These are phyloP conservation scores for Yarrowia phangngaensis DNA, from an alignment of 805 yeast species.

Conservation along the genomic window DNA sequence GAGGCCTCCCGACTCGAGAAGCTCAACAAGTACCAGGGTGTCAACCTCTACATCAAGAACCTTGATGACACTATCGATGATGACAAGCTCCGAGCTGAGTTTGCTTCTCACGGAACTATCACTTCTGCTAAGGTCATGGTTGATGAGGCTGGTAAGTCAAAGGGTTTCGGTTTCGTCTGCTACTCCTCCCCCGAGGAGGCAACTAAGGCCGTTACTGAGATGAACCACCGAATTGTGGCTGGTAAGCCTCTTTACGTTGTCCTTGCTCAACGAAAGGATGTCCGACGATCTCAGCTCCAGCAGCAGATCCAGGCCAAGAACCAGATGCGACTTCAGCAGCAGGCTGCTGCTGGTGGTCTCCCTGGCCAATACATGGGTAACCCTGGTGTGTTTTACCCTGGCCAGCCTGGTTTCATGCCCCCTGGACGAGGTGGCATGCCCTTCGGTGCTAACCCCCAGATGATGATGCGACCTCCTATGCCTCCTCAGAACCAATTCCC, in stretches of 20 bases:
- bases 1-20: slow-evolving; percentile 90
- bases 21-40: slow-evolving; percentile 92
- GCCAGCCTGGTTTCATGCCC: slow-evolving; percentile 77
- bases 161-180: slow-evolving; percentile 98
- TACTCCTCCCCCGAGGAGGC: slow-evolving; percentile 98
- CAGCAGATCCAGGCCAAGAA: slow-evolving; percentile 98
- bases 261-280: slow-evolving; percentile 97
- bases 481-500: slow-evolving; percentile 43
- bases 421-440: slow-evolving; percentile 66
- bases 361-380: slow-evolving; percentile 75
- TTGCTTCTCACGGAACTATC: slow-evolving; percentile 88
- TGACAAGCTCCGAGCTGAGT: slow-evolving; percentile 86
- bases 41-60: slow-evolving; percentile 94
- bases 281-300: slow-evolving; percentile 92
- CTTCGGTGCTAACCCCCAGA: slow-evolving; percentile 41
- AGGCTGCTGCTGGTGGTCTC: slow-evolving; percentile 67
- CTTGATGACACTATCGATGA: slow-evolving; percentile 90
- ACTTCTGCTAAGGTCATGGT: slow-evolving; percentile 96
- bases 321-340: slow-evolving; percentile 97
- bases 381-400: slow-evolving; percentile 74
- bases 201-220: slow-evolving; percentile 94
- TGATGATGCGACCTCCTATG: slow-evolving; percentile 40
- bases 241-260: slow-evolving; percentile 98
- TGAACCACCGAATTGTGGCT: slow-evolving; percentile 93
- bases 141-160: slow-evolving; percentile 90